These are phyloP conservation scores for Kwoniella botswanensis DNA, from an alignment of 768 basidiomycete genomes.

Conservation along the genomic window DNA sequence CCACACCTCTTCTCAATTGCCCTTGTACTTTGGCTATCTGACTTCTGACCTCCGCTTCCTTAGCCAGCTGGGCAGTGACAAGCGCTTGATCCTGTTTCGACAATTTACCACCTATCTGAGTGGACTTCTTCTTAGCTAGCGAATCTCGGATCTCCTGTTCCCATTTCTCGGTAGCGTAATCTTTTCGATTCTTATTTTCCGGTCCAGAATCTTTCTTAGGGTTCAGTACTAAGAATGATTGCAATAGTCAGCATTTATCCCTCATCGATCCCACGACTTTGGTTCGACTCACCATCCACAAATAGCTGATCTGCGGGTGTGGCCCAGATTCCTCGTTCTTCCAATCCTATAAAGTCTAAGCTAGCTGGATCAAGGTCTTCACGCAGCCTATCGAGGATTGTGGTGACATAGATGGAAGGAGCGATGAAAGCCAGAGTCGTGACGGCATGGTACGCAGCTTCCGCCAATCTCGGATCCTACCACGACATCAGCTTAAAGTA, in stretches of 20 bases:
- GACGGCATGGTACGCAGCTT: constrained; percentile 74
- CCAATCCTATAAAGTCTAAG: constrained; percentile 70
- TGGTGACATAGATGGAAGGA: constrained; percentile 70
- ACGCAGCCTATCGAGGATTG: constrained; percentile 70
- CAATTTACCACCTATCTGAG: constrained; percentile 61
- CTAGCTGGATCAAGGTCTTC: constrained; percentile 68
- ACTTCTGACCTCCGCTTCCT: constrained; percentile 73
- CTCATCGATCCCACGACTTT: too few relatives aligned
- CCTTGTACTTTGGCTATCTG: constrained; percentile 66
- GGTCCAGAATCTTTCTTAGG: constrained; percentile 64
- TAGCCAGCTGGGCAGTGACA: constrained; percentile 80
- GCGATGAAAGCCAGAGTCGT: constrained; percentile 81
- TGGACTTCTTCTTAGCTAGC: constrained; percentile 77
- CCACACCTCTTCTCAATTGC: constrained; percentile 70
- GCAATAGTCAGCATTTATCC: neutral
- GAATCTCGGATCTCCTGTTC: constrained; percentile 89
- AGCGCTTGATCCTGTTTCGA: constrained; percentile 84
- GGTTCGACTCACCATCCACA: constrained; percentile 68
- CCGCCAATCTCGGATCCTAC: constrained; percentile 46
- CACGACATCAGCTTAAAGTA: constrained; percentile 14
- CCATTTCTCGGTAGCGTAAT: constrained; percentile 89
- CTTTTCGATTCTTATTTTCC: constrained; percentile 74
- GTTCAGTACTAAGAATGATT: constrained; percentile 75
- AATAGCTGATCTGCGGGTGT: constrained; percentile 82
- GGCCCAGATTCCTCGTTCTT: constrained; percentile 81